Evolutionary conservation across 2,329 filamentous ascomycete genomes (phyloP).

Genomic region (Aspergillus flavus): DNA sequence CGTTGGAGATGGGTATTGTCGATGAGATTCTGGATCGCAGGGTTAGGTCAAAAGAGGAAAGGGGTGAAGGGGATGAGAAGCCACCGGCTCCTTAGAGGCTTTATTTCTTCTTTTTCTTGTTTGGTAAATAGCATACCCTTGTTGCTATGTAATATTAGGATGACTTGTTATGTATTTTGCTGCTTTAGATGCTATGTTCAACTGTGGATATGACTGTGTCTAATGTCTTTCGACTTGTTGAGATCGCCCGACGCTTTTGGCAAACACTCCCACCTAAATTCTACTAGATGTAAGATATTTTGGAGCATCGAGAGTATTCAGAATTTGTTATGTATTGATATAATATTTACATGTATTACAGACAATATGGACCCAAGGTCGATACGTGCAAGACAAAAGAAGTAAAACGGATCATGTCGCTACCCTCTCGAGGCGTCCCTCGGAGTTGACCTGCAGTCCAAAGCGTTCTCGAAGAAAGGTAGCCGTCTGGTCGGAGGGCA

Average conservation of each 20-base stretch:
- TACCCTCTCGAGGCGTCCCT: conserved; percentile 38
- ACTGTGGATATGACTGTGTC: neutral
- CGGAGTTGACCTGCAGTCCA: conserved; percentile 38
- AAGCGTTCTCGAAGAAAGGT: conserved; percentile 42
- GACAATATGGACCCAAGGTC: neutral
- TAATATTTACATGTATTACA: conserved; percentile 12
- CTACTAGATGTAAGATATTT: neutral
- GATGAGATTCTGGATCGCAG: conserved; percentile 74
- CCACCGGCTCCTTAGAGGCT: conserved; percentile 20
- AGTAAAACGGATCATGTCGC: conserved; percentile 18
- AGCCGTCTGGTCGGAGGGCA: conserved; percentile 38
- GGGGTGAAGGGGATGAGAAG: conserved; percentile 26
- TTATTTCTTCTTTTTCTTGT: neutral
- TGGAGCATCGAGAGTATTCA: neutral
- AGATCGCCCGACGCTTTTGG: neutral
- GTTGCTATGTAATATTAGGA: conserved; percentile 16
- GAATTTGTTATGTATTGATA: neutral
- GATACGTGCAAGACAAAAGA: neutral
- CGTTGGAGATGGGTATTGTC: conserved; percentile 84
- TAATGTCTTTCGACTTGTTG: neutral
- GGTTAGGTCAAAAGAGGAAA: conserved; percentile 32
- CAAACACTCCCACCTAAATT: neutral
- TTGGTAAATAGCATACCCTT: conserved; percentile 9
- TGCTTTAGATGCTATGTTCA: neutral
- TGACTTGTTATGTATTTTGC: conserved; percentile 1